A percentile compares a stretch with the other conserved stretches of the same genome.
Conservation (phyloP, 768 basidiomycete genomes). For the Mycena capillaripes region DNA sequence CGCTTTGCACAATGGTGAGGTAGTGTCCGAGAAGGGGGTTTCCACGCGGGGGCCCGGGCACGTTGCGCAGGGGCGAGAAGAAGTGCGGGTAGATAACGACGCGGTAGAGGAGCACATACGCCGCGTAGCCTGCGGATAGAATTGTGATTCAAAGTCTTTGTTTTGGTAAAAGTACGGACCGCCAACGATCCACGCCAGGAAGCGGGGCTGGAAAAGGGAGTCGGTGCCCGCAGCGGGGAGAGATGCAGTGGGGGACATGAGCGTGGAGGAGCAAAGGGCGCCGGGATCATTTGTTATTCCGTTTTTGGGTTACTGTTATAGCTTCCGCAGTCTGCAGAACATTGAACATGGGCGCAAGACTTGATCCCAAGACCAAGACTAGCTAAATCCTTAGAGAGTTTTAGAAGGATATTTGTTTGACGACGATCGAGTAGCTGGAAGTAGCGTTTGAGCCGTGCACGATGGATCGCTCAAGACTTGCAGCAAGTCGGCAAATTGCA, state of each 20-base stretch:
- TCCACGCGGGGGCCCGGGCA: constrained; percentile 55
- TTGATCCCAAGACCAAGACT: no score
- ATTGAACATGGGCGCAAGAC: no score
- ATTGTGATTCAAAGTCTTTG: background rate
- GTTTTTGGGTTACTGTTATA: background rate
- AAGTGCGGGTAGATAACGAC: constrained; percentile 49
- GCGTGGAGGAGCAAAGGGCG: background rate
- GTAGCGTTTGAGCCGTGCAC: no score
- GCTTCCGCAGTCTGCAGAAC: no score
- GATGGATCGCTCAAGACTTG: no score
- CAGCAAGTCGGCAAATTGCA: no score
- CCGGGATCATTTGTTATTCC: background rate
- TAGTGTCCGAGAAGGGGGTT: constrained; percentile 55
- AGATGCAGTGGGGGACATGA: background rate
- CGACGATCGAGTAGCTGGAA: no score
- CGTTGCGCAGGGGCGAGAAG: constrained; percentile 53
- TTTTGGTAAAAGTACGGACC: background rate
- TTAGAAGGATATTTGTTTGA: no score
- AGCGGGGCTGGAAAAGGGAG: background rate
- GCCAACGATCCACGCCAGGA: background rate
- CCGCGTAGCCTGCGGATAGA: constrained; percentile 16
- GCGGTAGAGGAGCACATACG: constrained; percentile 43
- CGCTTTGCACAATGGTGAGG: constrained; percentile 51
- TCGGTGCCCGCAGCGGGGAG: background rate
- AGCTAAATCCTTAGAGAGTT: no score